Conservation (phyloP, 305 asterid species). For the Fraxinus dipetala region DNA sequence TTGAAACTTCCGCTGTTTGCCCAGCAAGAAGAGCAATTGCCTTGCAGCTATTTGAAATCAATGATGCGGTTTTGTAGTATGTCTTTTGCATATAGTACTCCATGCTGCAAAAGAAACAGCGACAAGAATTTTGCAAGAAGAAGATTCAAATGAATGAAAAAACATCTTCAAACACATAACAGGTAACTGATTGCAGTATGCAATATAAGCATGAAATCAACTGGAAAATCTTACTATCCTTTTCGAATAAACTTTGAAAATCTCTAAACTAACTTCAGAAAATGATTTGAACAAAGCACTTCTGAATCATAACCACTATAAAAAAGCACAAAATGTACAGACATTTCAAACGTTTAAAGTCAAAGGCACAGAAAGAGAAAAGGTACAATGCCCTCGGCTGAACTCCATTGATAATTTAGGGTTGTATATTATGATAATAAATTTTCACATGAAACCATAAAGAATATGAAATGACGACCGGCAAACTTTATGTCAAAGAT, state of each 20-base stretch:
- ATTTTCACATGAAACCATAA: background rate
- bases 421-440: background rate
- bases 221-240: background rate
- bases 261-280: background rate
- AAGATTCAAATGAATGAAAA: background rate
- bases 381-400: background rate
- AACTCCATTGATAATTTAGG: background rate
- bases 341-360: background rate
- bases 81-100: constrained; percentile 99
- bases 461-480: background rate
- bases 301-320: background rate
- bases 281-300: background rate
- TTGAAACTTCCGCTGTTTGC: constrained; percentile 81
- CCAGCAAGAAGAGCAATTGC: constrained; percentile 91
- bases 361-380: background rate
- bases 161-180: background rate
- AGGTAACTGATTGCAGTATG: background rate
- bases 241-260: background rate
- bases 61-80: constrained; percentile 88
- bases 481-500: background rate
- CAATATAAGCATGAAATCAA: background rate
- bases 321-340: background rate
- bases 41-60: constrained; percentile 94
- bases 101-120: constrained; percentile 64
- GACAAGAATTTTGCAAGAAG: constrained; percentile 12